Evolutionary conservation across 2,329 filamentous ascomycete species (phyloP).

Genomic region (Fusarium sp.): DNA sequence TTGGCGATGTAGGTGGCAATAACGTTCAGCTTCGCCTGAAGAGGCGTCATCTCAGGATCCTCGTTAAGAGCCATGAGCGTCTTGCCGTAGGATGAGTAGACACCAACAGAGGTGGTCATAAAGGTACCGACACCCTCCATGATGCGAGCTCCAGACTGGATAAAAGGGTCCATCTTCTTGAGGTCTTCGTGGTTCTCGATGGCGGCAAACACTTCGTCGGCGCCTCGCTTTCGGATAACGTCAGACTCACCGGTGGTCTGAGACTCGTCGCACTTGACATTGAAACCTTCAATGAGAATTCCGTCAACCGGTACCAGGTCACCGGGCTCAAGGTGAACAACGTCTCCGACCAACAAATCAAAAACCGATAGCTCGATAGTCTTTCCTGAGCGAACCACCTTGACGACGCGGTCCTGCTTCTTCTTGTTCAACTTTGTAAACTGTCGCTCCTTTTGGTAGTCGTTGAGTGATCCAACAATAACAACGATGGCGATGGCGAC

Average conservation of each 20-base stretch:
- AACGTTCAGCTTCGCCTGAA: conserved; percentile 80
- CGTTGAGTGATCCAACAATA: conserved; percentile 80
- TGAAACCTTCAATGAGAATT: conserved; percentile 78
- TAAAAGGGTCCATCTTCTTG: conserved; percentile 83
- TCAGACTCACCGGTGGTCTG: conserved; percentile 85
- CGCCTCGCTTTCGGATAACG: conserved; percentile 75
- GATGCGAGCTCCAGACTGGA: conserved; percentile 85
- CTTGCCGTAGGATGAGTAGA: conserved; percentile 80
- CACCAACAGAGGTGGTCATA: conserved; percentile 78
- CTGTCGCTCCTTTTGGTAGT: conserved; percentile 84
- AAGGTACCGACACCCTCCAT: conserved; percentile 83
- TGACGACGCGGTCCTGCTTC: conserved; percentile 81
- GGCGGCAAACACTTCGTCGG: conserved; percentile 75
- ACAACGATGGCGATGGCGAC: conserved; percentile 84
- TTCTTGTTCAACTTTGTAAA: conserved; percentile 84
- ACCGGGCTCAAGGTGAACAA: conserved; percentile 79
- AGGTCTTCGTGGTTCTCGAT: conserved; percentile 75
- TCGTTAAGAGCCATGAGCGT: conserved; percentile 81
- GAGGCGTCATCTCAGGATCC: conserved; percentile 79
- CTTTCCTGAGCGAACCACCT: conserved; percentile 77
- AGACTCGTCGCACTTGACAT: conserved; percentile 82
- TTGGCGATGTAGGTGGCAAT: conserved; percentile 84
- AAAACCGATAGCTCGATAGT: conserved; percentile 77
- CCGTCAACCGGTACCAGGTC: conserved; percentile 82
- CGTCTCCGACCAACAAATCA: conserved; percentile 77